These are phyloP conservation scores for Fraxinus greggii DNA, from an alignment of 305 asterid species.

Conservation along the genomic window DNA sequence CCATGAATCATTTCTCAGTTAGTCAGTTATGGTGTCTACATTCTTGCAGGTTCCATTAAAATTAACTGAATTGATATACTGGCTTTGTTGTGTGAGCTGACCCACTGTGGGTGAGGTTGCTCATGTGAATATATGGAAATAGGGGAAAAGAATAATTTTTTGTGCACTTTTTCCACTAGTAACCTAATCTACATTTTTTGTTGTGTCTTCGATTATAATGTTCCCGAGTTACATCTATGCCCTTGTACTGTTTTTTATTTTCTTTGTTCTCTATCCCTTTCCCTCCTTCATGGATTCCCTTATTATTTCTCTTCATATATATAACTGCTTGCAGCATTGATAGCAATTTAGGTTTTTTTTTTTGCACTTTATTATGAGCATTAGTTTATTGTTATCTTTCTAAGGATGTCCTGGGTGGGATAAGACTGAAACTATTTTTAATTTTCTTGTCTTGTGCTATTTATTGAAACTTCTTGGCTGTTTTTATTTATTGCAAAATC, in stretches of 20 bases:
- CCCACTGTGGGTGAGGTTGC: not conserved
- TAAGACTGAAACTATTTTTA: not conserved
- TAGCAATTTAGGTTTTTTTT: not conserved
- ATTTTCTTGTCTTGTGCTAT: constrained; percentile 14
- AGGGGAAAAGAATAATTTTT: not conserved
- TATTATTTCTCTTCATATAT: not conserved
- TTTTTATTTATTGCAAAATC: not conserved
- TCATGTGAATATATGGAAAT: not conserved
- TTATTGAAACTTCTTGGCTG: not conserved
- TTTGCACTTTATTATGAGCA: not conserved
- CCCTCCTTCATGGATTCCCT: not conserved
- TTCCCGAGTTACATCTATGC: not conserved
- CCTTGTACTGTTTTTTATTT: not conserved
- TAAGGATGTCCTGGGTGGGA: not conserved
- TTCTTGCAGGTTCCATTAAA: not conserved
- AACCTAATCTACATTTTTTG: not conserved
- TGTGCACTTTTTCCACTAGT: not conserved
- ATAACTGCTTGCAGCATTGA: not conserved
- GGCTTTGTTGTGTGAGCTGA: not conserved
- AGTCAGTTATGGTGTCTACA: not conserved
- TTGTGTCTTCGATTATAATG: not conserved
- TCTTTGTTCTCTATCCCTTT: not conserved
- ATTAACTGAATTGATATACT: not conserved
- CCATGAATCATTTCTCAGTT: not conserved
- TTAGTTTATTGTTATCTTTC: not conserved